phyloP scores from a whole-genome alignment of 78 protist species.

The Mantamonas sphyraenae region DNA sequence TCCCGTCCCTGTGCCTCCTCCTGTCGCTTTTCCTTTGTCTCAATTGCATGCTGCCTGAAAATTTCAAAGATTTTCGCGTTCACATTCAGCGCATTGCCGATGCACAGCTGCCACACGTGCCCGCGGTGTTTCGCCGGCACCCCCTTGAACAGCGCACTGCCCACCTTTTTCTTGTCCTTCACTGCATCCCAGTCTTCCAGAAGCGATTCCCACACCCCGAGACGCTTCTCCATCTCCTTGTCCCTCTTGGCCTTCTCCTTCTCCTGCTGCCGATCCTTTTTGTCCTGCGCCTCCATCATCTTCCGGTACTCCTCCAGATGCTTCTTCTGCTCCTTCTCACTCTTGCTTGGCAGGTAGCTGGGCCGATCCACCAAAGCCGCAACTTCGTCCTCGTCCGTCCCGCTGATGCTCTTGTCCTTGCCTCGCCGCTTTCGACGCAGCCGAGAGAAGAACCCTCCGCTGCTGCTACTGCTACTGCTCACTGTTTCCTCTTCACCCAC shows the following conservation, averaged over 20 bases:
- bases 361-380: neutral
- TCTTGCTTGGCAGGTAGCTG: slow-evolving; percentile 6
- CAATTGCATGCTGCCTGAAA: slow-evolving; percentile 31
- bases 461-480: too few relatives aligned
- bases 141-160: slow-evolving; percentile 43
- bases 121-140: slow-evolving; percentile 57
- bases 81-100: slow-evolving; percentile 64
- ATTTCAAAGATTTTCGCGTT: slow-evolving; percentile 63
- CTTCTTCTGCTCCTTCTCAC: neutral
- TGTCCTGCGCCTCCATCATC: neutral
- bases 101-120: slow-evolving; percentile 50
- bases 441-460: too few relatives aligned
- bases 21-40: slow-evolving; percentile 7
- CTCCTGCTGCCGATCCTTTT: slow-evolving; percentile 4
- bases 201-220: neutral
- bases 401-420: too few relatives aligned
- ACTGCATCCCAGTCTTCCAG: neutral
- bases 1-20: slow-evolving; percentile 28
- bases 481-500: too few relatives aligned
- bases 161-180: slow-evolving; percentile 17
- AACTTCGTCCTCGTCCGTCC: too few relatives aligned
- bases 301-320: neutral
- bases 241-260: slow-evolving; percentile 9
- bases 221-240: neutral
- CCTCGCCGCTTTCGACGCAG: too few relatives aligned